phyloP scores from a whole-genome alignment of 768 basidiomycete genomes.

The Leccinellum rugosiceps region DNA sequence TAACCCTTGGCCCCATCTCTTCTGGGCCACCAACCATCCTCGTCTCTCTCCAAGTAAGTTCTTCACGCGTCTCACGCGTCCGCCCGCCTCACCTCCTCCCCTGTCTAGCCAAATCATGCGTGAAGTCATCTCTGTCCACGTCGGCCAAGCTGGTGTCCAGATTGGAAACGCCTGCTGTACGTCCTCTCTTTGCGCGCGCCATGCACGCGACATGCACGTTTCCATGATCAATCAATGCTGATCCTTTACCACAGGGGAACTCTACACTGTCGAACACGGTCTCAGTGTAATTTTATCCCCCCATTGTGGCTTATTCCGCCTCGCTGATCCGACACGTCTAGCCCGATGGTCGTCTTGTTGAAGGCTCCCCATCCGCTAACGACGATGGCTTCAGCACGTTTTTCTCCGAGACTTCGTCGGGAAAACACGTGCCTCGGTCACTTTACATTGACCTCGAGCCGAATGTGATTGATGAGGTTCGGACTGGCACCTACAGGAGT shows the following conservation, averaged over 20 bases:
- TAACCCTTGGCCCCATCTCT: slow-evolving; percentile 38
- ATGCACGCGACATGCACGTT: slow-evolving; percentile 13
- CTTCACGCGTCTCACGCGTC: slow-evolving; percentile 30
- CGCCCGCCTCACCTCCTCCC: neutral
- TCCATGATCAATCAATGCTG: slow-evolving; percentile 8
- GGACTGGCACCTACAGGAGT: slow-evolving; percentile 91
- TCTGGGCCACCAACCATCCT: slow-evolving; percentile 29
- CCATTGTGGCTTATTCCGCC: slow-evolving; percentile 2
- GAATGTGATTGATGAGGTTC: slow-evolving; percentile 96
- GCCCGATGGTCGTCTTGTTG: slow-evolving; percentile 92
- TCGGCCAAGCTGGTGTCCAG: slow-evolving; percentile 98
- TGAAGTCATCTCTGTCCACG: slow-evolving; percentile 98
- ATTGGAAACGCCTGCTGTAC: slow-evolving; percentile 98
- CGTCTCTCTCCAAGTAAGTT: slow-evolving; percentile 28
- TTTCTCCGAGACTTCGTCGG: slow-evolving; percentile 96
- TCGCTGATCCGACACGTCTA: slow-evolving; percentile 35
- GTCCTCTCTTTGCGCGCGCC: slow-evolving; percentile 32
- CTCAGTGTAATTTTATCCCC: slow-evolving; percentile 62
- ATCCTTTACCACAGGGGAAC: slow-evolving; percentile 68
- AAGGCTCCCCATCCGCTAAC: slow-evolving; percentile 68
- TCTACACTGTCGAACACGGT: slow-evolving; percentile 98
- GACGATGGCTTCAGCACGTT: slow-evolving; percentile 98
- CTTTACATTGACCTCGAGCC: slow-evolving; percentile 98
- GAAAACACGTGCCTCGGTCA: slow-evolving; percentile 96
- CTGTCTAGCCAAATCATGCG: slow-evolving; percentile 54